Evolutionary conservation across 768 basidiomycete genomes (phyloP).

Genomic region (Leccinum uliginosum): DNA sequence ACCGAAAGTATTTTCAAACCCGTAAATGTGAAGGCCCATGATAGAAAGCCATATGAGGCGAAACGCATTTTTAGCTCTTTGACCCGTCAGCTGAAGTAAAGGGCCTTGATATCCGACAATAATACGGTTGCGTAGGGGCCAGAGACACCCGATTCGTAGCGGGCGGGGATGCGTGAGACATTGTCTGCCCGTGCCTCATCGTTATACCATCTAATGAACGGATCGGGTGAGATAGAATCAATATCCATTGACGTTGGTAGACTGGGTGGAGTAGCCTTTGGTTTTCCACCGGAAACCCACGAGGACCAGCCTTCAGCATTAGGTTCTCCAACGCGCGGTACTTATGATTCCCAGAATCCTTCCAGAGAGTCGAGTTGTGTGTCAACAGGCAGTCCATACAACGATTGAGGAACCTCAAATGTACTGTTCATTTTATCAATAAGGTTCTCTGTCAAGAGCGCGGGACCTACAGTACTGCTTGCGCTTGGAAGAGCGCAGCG

Average conservation of each 20-base stretch:
- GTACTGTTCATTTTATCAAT: conserved; percentile 37
- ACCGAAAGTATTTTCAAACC: conserved; percentile 49
- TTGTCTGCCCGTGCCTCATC: conserved; percentile 52
- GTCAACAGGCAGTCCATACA: conserved; percentile 42
- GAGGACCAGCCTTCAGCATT: conserved; percentile 63
- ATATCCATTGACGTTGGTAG: conserved; percentile 13
- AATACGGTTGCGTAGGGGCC: conserved; percentile 75
- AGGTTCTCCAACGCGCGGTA: conserved; percentile 67
- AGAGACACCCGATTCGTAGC: conserved; percentile 44
- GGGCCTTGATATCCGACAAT: conserved; percentile 63
- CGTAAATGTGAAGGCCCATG: conserved; percentile 69
- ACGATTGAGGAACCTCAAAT: conserved; percentile 48
- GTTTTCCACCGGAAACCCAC: conserved; percentile 50
- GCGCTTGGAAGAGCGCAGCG: conserved; percentile 76
- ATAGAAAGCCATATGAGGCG: conserved; percentile 68
- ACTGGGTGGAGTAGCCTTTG: conserved; percentile 22
- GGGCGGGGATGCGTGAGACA: conserved; percentile 42
- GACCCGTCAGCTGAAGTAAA: conserved; percentile 43
- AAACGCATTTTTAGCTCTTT: conserved; percentile 49
- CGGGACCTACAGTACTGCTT: conserved; percentile 68
- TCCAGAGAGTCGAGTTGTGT: conserved; percentile 57
- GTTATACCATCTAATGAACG: conserved; percentile 62
- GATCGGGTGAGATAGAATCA: conserved; percentile 43
- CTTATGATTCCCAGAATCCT: conserved; percentile 82
- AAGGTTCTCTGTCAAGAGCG: neutral